Evolutionary conservation across 2,329 filamentous ascomycete genomes (phyloP).

Genomic region (Colletotrichum sp.): DNA sequence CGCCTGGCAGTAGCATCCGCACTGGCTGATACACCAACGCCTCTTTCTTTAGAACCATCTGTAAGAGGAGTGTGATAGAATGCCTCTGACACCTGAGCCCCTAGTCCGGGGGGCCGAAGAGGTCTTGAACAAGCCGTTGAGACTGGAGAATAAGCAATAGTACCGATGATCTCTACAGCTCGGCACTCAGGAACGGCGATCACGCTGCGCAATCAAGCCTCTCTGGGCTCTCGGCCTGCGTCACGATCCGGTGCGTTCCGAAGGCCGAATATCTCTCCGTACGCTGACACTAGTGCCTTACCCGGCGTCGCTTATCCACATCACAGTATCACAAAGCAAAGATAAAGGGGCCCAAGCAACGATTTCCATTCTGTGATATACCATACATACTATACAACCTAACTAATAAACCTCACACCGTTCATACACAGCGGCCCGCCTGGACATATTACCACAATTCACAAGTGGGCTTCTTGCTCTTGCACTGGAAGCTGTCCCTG

Average conservation of each 20-base stretch:
- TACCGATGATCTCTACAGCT: neutral
- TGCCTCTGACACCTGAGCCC: neutral
- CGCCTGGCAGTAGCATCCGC: neutral
- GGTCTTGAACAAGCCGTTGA: neutral
- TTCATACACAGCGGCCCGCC: neutral
- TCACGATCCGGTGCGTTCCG: neutral
- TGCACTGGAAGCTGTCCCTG: slow-evolving; percentile 70
- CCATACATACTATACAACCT: neutral
- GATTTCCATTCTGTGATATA: neutral
- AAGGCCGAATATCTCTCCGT: neutral
- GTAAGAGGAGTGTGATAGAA: neutral
- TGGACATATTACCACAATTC: slow-evolving; percentile 13
- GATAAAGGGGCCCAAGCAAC: neutral
- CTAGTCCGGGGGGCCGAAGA: neutral
- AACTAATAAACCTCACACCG: neutral
- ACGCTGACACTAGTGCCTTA: neutral
- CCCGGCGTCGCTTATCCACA: neutral
- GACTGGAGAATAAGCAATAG: neutral
- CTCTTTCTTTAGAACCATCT: neutral
- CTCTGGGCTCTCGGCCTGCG: neutral
- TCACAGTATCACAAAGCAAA: neutral
- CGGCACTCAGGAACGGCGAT: neutral
- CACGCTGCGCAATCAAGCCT: neutral
- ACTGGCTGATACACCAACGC: neutral
- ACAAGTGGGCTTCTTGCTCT: slow-evolving; percentile 48